A percentile compares a stretch with the other conserved stretches of the same genome.
phyloP scores from a whole-genome alignment of 208 protist species.

The Acanthamoeba healyi region DNA sequence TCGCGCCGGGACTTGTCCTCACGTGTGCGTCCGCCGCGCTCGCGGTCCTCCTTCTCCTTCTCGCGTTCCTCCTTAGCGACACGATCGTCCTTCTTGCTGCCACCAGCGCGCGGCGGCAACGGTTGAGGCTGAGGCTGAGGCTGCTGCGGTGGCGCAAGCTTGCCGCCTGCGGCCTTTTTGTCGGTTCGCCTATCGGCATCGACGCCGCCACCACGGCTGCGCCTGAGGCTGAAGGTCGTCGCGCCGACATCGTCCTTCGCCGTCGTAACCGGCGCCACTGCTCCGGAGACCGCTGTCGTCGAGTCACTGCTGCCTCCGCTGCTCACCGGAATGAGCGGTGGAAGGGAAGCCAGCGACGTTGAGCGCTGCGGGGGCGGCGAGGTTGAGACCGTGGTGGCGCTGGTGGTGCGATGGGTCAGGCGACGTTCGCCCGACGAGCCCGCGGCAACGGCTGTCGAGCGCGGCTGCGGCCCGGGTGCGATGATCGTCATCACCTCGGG shows the following conservation, averaged over 20 bases:
- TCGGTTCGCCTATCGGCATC: not conserved
- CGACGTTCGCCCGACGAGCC: not conserved
- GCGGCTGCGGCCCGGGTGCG: not conserved
- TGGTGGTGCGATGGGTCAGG: not conserved
- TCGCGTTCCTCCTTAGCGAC: not conserved
- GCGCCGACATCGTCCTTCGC: not conserved
- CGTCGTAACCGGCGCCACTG: not conserved
- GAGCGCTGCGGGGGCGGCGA: not conserved
- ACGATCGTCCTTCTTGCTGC: not conserved
- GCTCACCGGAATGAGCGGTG: slow-evolving; percentile 11
- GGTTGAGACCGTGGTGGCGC: not conserved
- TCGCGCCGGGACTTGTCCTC: not conserved
- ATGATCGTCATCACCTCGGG: not conserved
- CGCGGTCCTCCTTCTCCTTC: not conserved
- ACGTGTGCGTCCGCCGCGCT: not conserved
- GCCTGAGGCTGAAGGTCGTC: not conserved
- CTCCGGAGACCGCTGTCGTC: too few species aligned
- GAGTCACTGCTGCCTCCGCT: not conserved
- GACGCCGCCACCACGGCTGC: not conserved
- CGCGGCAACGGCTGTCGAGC: not conserved
- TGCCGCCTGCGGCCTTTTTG: not conserved
- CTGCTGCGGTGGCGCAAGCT: not conserved
- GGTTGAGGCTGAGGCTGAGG: not conserved
- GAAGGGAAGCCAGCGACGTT: slow-evolving; percentile 2
- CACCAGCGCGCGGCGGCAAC: not conserved